Evolutionary conservation across 2,329 filamentous ascomycete species (phyloP), one percentile per base, ranked within the genome.

Genomic region (Cercospora citrullina): DNA sequence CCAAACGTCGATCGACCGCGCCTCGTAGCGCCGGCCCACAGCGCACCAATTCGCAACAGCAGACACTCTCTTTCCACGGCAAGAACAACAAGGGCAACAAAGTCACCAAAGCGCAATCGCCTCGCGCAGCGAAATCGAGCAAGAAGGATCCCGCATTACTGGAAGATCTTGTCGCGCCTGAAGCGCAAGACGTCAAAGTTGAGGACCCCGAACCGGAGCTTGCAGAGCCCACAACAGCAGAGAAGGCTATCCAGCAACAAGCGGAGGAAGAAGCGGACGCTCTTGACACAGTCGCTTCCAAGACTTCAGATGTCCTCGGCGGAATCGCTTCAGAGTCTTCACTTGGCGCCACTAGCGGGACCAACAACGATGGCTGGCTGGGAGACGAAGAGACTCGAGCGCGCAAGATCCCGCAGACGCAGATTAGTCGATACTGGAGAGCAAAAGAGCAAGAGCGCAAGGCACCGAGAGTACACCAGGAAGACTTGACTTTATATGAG

Each of bases 341-440:
- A 64, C 65, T 72, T 3, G 66, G 78, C 83, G 72, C 87, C 85
- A 76, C 83, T 82, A 6, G 84, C 83, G 68, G 81, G 79, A 5
- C 85, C 76, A 62, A 69, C 71, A 68, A 75, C 73, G 69, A 75
- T 76, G 73, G 78, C 71, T 72, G 74, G 74, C 65, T 77, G 65
- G 72, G 73, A 71, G 68, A 78, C 39, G 81, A 84, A 67, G 82
- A 91, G 73, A 73, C 84, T 26, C 81, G 80, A 68, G 93, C 93
- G 1, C 83, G 87, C 70, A 86, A 87, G 72, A 80, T 96, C 51
- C 87, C 86, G 7, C 86, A 91, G 66, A 81, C 85, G 59, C 88
- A 92, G 74, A 89, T 98, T 70, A 86, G 86, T 73, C 84, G 84
- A 75, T 97, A 97, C 78, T 97, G 93, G 93, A 83, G 83, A 72